Evolutionary conservation across 2,329 filamentous ascomycete species (phyloP).

Genomic region (Neocatenulostroma microsporum): DNA sequence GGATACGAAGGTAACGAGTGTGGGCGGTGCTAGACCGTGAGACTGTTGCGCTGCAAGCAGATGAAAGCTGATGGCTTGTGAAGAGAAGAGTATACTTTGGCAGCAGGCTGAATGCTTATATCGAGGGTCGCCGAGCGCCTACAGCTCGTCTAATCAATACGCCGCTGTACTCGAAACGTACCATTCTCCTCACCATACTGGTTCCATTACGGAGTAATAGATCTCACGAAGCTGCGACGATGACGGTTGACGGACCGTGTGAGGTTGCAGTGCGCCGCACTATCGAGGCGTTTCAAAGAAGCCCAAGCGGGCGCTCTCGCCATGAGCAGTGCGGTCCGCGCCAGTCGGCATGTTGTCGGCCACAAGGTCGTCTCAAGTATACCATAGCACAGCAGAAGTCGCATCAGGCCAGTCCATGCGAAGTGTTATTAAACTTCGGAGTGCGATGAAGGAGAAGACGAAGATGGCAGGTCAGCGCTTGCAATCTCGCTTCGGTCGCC

Average conservation of each 20-base stretch:
- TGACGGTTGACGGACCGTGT: too few relatives aligned
- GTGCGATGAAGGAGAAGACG: too few relatives aligned
- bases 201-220: background rate
- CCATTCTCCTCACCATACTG: too few relatives aligned
- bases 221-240: background rate
- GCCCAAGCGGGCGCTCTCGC: background rate
- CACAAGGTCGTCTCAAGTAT: too few relatives aligned
- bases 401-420: too few relatives aligned
- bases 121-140: too few relatives aligned
- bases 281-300: background rate
- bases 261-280: background rate
- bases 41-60: background rate
- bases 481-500: too few relatives aligned
- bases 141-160: background rate
- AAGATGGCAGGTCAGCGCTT: too few relatives aligned
- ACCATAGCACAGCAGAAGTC: too few relatives aligned
- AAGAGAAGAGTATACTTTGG: background rate
- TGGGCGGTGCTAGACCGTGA: background rate
- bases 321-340: too few relatives aligned
- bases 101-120: background rate
- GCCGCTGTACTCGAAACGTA: background rate
- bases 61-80: background rate
- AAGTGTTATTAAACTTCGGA: too few relatives aligned
- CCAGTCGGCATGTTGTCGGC: too few relatives aligned
- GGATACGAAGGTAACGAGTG: constrained; percentile 7